Evolutionary conservation across 2,329 filamentous ascomycete genomes (phyloP), one percentile per base, ranked within the genome.

Genomic region (Eutypella sp.): DNA sequence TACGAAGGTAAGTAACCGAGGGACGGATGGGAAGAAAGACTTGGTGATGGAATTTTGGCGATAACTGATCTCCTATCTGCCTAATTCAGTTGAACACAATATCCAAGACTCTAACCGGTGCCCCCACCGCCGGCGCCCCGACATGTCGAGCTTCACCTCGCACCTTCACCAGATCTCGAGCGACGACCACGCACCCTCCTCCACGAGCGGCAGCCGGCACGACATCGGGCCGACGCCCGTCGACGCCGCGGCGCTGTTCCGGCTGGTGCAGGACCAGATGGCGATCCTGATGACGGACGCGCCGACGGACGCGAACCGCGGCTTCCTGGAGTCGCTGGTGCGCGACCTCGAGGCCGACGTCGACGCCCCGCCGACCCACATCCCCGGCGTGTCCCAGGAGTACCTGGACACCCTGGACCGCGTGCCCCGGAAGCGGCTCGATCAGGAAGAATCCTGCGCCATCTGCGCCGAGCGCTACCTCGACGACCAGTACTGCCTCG

Each of bases 81-180:
- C 11, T n/a, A 24, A 9, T 7, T 37, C 52, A 85, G 81, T 85
- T 61, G 81, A 85, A 62, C 81, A 85, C 68, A 79, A 78, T 61
- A 79, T 84, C 65, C 71, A 75, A 55, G 62, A 72, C 47, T 39
- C 67, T 24, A 52, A 71, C 40, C 51, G 63, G 5, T 60, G 65
- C 20, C 61, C 67, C 41, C 65, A 68, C 47, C 67, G 67, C 41
- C 70, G 71, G 9, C 79, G 81, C 34, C 76, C 77, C 50, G 79
- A 83, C 67, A 85, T 85, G 81, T 74, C 79, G 43, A 77, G 75
- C 50, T 84, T 84, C 68, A 75, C 68, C 56, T 73, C 76, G 45
- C 75, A 79, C 60, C 75, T 82, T 49, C 67, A 75, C 62, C 73
- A 75, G 51, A 68, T 84, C 58, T 64, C 68, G 51, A 56, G 59